Evolutionary conservation across 1,284 basidiomycete species (phyloP).

Genomic region (Moesziomyces antarcticus): DNA sequence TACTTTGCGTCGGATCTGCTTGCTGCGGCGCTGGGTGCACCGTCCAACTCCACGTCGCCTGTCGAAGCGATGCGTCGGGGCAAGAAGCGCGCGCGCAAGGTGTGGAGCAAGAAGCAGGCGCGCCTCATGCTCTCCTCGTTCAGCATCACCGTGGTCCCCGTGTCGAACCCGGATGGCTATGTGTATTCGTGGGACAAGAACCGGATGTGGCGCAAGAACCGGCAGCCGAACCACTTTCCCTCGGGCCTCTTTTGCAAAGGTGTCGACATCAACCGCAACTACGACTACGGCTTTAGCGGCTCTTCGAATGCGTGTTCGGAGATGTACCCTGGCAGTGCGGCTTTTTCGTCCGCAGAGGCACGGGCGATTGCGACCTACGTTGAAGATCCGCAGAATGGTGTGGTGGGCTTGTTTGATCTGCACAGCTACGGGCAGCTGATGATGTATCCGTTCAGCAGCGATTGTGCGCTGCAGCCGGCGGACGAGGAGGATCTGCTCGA

Average conservation of each 20-base stretch:
- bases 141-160: constrained; percentile 80
- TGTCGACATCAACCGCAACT: constrained; percentile 79
- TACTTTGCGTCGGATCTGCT: constrained; percentile 71
- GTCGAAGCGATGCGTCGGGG: neutral
- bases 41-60: neutral
- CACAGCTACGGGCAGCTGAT: constrained; percentile 81
- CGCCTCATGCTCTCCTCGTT: constrained; percentile 73
- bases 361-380: constrained; percentile 78
- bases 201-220: constrained; percentile 86
- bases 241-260: constrained; percentile 72
- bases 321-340: constrained; percentile 37
- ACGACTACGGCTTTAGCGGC: constrained; percentile 73
- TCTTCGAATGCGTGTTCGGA: constrained; percentile 63
- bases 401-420: constrained; percentile 78
- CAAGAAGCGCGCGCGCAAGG: constrained; percentile 1
- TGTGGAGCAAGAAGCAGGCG: constrained; percentile 23
- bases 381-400: constrained; percentile 70
- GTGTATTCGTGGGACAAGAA: constrained; percentile 75
- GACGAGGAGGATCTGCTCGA: constrained; percentile 86
- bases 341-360: constrained; percentile 78
- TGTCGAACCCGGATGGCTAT: constrained; percentile 87
- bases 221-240: constrained; percentile 70
- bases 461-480: constrained; percentile 76
- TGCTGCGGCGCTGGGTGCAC: constrained; percentile 8
- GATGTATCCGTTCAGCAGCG: constrained; percentile 79